Conservation (phyloP, 768 basidiomycete species). For the Phylloporus arenicola region DNA sequence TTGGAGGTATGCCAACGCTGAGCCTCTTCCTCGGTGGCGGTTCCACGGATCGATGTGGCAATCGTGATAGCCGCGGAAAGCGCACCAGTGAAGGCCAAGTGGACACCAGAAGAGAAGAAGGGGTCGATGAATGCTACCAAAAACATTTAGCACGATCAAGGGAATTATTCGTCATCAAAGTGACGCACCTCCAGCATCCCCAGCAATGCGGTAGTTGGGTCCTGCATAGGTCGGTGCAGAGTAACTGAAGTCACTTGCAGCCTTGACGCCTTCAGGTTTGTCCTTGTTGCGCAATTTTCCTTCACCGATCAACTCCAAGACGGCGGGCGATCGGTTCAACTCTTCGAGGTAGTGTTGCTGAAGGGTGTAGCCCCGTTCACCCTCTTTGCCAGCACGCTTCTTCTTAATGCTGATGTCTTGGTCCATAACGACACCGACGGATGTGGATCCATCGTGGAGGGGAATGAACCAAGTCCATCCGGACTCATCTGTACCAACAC, state of each 20-base stretch:
- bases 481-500: neutral
- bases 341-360: no score
- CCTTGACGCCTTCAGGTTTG: neutral
- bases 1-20: conserved; percentile 12
- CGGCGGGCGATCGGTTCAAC: no score
- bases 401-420: neutral
- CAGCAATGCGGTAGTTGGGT: neutral
- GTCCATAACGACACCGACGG: neutral
- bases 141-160: neutral
- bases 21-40: neutral
- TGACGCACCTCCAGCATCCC: neutral
- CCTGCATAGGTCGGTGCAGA: neutral
- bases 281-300: neutral
- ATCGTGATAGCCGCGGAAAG: conserved; percentile 1
- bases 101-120: no score
- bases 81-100: no score
- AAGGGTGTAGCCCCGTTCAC: no score
- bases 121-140: neutral
- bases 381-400: no score
- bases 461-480: conserved; percentile 1
- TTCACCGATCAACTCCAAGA: no score
- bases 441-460: neutral
- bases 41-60: neutral
- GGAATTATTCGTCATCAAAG: no score
- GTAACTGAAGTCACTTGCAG: conserved; percentile 1